phyloP scores from a whole-genome alignment of 2,329 filamentous ascomycete species.

The Leptographium lundbergii region DNA sequence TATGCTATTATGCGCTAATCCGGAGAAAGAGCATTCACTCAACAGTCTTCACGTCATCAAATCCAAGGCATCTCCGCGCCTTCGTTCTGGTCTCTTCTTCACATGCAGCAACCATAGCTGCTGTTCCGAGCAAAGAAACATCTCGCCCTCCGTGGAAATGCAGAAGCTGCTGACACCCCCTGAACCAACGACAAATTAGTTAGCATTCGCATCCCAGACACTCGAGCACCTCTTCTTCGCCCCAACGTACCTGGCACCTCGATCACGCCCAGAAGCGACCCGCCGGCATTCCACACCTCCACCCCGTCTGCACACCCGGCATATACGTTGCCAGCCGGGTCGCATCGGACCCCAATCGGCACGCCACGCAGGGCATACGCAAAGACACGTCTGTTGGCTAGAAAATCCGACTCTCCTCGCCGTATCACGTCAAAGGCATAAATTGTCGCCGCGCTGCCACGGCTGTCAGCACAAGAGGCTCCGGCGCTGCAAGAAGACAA shows the following conservation, averaged over 20 bases:
- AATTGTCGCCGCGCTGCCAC: constrained; percentile 21
- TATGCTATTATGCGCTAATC: no score
- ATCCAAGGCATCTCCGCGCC: no score
- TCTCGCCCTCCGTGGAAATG: constrained; percentile 26
- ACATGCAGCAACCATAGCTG: constrained; percentile 26
- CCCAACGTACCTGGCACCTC: constrained; percentile 20
- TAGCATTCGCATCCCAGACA: background rate
- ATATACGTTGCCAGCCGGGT: constrained; percentile 31
- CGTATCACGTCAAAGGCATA: constrained; percentile 36
- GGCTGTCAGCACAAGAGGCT: background rate
- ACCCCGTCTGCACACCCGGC: constrained; percentile 34
- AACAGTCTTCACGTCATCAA: no score
- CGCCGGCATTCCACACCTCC: constrained; percentile 33
- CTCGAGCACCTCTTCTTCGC: background rate
- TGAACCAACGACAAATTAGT: constrained; percentile 7
- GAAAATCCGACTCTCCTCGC: constrained; percentile 24
- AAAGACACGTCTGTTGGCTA: constrained; percentile 38
- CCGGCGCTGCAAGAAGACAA: background rate
- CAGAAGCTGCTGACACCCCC: constrained; percentile 31
- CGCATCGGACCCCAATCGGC: constrained; percentile 29
- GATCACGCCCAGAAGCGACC: constrained; percentile 29
- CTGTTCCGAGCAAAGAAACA: constrained; percentile 35
- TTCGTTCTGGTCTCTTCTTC: no score
- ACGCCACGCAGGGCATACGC: constrained; percentile 33
- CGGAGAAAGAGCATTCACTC: no score